Evolutionary conservation across 1,284 basidiomycete genomes (phyloP).

Genomic region (Mycena sp.): DNA sequence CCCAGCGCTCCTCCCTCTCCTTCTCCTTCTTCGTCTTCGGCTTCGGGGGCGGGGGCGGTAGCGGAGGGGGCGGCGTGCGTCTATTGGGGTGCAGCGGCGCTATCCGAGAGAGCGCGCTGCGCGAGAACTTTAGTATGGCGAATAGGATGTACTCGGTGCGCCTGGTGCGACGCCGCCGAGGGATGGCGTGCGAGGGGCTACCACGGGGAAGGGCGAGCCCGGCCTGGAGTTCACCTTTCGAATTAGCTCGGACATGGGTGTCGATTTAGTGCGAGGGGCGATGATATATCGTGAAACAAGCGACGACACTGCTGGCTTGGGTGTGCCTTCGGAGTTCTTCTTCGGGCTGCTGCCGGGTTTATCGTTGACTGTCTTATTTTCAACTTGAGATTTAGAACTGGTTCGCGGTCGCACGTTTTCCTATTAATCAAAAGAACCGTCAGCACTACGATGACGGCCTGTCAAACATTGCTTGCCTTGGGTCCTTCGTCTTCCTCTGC

Average conservation of each 20-base stretch:
- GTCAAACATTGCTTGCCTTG: constrained; percentile 8
- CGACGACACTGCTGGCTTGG: constrained; percentile 33
- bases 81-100: constrained; percentile 79
- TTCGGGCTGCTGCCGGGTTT: neutral
- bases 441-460: neutral
- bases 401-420: constrained; percentile 13
- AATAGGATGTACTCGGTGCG: constrained; percentile 52
- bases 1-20: constrained; percentile 79
- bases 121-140: constrained; percentile 74
- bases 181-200: constrained; percentile 34
- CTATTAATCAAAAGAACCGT: constrained; percentile 2
- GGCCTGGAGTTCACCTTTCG: constrained; percentile 73
- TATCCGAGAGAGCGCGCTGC: constrained; percentile 67
- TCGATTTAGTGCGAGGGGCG: constrained; percentile 55
- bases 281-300: constrained; percentile 51
- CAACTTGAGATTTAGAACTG: constrained; percentile 17
- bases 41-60: constrained; percentile 67
- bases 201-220: constrained; percentile 64
- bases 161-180: constrained; percentile 11
- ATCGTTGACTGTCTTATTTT: constrained; percentile 9
- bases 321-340: constrained; percentile 9
- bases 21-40: constrained; percentile 83
- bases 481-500: constrained; percentile 13
- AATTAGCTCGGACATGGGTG: constrained; percentile 79
- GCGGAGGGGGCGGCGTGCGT: constrained; percentile 73